phyloP scores from a whole-genome alignment of 139 green algal species.

The Trebouxia sp. region DNA sequence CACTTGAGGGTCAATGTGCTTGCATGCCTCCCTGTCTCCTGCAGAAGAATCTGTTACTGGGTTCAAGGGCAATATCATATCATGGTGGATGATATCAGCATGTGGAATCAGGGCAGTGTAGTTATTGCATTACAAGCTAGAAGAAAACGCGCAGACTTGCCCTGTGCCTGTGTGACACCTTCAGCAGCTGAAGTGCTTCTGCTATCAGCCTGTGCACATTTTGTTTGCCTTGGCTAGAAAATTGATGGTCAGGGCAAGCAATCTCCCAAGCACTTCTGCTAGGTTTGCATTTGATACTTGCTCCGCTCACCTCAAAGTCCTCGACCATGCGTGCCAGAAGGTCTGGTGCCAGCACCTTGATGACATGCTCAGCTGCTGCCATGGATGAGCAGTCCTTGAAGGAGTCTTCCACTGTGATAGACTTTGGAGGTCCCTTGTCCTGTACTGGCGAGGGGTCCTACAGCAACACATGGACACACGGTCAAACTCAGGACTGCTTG shows the following conservation, averaged over 20 bases:
- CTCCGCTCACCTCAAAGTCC: slow-evolving; percentile 49
- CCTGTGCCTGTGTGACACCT: not conserved
- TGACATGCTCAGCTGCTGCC: slow-evolving; percentile 39
- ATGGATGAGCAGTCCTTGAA: slow-evolving; percentile 60
- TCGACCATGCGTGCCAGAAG: slow-evolving; percentile 65
- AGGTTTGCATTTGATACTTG: not conserved
- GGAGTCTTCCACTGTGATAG: slow-evolving; percentile 79
- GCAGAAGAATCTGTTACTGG: not conserved
- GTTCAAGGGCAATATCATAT: not conserved
- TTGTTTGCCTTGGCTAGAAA: not conserved
- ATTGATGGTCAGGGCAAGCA: not conserved
- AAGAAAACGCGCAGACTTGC: not conserved
- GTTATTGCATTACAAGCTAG: not conserved
- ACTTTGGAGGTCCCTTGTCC: slow-evolving; percentile 57
- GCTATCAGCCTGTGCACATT: not conserved
- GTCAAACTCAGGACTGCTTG: no score
- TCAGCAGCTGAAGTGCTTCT: not conserved
- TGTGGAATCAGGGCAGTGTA: not conserved
- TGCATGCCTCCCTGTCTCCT: slow-evolving; percentile 45
- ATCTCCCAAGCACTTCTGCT: not conserved
- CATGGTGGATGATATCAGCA: not conserved
- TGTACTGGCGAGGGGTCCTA: slow-evolving; percentile 64
- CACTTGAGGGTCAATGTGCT: slow-evolving; percentile 72
- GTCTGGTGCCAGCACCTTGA: slow-evolving; percentile 71
- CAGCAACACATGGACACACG: not conserved